Evolutionary conservation across 1,284 basidiomycete genomes (phyloP), one percentile per base, ranked within the genome.

Genomic region (Baeospora myosura): DNA sequence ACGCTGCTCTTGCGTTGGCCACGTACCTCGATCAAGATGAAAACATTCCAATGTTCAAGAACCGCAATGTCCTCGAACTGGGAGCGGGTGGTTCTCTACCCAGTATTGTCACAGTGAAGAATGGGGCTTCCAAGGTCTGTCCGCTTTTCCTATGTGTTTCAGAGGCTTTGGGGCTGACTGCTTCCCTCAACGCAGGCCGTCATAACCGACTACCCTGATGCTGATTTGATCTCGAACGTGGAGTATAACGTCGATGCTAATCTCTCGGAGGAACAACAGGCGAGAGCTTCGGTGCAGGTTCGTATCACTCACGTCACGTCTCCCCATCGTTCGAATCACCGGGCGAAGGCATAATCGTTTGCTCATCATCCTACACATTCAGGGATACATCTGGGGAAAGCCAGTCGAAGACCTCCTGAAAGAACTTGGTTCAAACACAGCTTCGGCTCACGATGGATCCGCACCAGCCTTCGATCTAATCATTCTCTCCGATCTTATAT

Each of bases 341-440:
- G n/a, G n/a, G n/a, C n/a, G n/a, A n/a, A n/a, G n/a, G n/a, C n/a
- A n/a, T n/a, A n/a, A n/a, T n/a, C n/a, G n/a, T n/a, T n/a, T n/a
- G n/a, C n/a, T n/a, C n/a, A n/a, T n/a, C 25, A 34, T 21, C 16
- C 24, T 7, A 31, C 16, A 24, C 38, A 10, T 40, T 0, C 43
- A 90, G 80, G 94, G 94, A 4, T 95, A 92, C 57, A 78, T 89
- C 1, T 98, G 94, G 94, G 94, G 95, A 0, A 70, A 74, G n/a
- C 61, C 81, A 2, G 68, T 82, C 0, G 51, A 69, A 1, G 58
- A 68, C 1, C 63, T 97, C 16, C 56, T 85, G 0, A 59, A 62
- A 0, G 49, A 61, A 5, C 55, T 78, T 10, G n/a, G n/a, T n/a
- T n/a, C n/a, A n/a, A n/a, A n/a, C n/a, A 50, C 58, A 14, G 35